These are phyloP conservation scores for Aspergillus aculeatus DNA, from an alignment of 2,329 filamentous ascomycete species.

Conservation along the genomic window DNA sequence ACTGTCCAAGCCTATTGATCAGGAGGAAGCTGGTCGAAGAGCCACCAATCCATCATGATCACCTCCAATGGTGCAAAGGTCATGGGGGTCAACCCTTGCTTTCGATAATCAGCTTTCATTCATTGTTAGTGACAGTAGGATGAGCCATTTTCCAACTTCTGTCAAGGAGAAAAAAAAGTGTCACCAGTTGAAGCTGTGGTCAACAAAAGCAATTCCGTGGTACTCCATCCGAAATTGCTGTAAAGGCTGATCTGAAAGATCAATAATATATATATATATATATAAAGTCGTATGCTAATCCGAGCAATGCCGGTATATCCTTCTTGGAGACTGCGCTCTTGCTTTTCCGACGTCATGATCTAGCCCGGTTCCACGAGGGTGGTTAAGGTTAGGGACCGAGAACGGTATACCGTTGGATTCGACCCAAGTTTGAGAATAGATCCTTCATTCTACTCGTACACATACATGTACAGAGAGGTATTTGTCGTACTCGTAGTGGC, in stretches of 20 bases:
- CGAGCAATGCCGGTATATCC: background rate
- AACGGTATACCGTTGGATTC: slow-evolving; percentile 1
- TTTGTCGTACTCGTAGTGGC: background rate
- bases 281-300: background rate
- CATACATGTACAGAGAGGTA: too few species aligned
- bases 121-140: background rate
- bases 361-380: background rate
- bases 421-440: slow-evolving; percentile 1
- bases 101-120: background rate
- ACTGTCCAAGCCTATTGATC: background rate
- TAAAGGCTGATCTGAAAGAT: background rate
- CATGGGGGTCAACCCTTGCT: background rate
- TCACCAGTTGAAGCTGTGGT: background rate
- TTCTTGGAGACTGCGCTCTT: background rate
- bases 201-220: background rate
- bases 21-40: too few species aligned
- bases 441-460: background rate
- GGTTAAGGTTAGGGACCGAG: slow-evolving; percentile 1
- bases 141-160: background rate
- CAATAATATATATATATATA: background rate
- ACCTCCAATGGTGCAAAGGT: background rate
- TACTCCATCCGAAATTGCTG: background rate
- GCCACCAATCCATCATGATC: background rate
- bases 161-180: background rate
- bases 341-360: background rate